Evolutionary conservation across 805 yeast genomes (phyloP), one percentile per base, ranked within the genome.

Genomic region (Lachancea cidri): DNA sequence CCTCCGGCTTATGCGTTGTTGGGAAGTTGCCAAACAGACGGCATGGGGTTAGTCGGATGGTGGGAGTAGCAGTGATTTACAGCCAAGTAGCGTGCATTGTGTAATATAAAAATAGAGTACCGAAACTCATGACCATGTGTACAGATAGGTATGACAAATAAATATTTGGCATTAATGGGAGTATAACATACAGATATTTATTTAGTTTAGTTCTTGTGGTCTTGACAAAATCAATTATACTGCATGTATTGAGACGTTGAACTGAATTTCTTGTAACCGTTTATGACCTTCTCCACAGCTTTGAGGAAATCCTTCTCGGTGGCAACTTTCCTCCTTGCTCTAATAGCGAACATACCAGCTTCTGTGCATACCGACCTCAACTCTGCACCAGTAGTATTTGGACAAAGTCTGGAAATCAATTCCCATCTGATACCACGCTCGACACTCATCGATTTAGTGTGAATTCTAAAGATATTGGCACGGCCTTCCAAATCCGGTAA

Each of bases 351-450:
- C 98, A 93, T 93, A 57, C 99, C 99, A 3, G 98, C 98, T 66
- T 93, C 99, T 1, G 98, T 93, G 66, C 98, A 93, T 14, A 93
- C 98, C 5, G 98, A 91, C 62, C 98, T 82, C 55, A 93, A 74
- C 70, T 93, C 98, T 3, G 99, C 99, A 66, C 99, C 99, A 1
- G 98, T 93, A 15, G 96, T 84, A 64, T 94, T 93, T 47, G 98
- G 98, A 71, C 98, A 93, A 59, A 93, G 73, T 62, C 99, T 78
- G 16, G 98, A 89, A 58, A 93, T 93, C 58, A 93, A 76, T 69
- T 93, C 98, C 99, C 99, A 93, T 67, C 98, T 81, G 44, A 93
- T 93, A 56, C 87, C 95, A 60, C 96, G 82, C 66, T 93, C 99
- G 50, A 89, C 93, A 53, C 96, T 84, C 98, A 93, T 93, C 39